Evolutionary conservation across 495 filamentous ascomycete genomes (phyloP), one percentile per base, ranked within the genome.

Genomic region (Penicillium roqueforti): DNA sequence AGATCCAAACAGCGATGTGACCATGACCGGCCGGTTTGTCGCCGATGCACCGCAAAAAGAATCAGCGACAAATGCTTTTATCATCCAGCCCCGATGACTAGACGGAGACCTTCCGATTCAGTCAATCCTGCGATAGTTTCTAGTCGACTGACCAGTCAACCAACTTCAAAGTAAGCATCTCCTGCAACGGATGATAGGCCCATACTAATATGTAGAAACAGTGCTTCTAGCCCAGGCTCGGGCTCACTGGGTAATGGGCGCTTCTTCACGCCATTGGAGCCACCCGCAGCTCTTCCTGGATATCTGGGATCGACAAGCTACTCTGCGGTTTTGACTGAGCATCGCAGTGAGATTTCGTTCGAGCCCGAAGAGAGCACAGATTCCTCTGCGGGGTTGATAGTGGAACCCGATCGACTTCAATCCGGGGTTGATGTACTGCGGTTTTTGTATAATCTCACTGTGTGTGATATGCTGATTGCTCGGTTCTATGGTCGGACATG

Each of bases 241-340:
- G 59, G 58, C 26, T 64, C 64, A 38, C 40, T 70, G 45, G 52
- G 55, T 18, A 53, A 51, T 37, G 53, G 58, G 37, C 63, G 64
- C 10, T 39, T 63, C 31, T 62, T 59, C 36, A 53, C 64, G 16
- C 55, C 60, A 1, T 38, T 65, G 11, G 68, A 74, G 46, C 52
- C 65, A 26, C 60, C 64, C 6, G 52, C 65, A 26, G 56, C 65
- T 25, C 51, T 61, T 5, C 66, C 73, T 10, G 77, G 77, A 1
- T 81, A 80, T 51, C 56, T 81, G 13, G 78, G 79, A 19, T 75
- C 73, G 9, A 80, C 74, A 0, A 78, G 75, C 53, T 81, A 71
- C 53, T 77, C 76, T 3, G 71, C 77, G 25, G 73, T 80, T 16
- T 63, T 74, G 11, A 51, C 67, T 3, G 75, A 76, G 47, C 69